Percentiles rank a stretch among this genome's conserved stretches.
Evolutionary conservation across 345 rosid species (phyloP).

Genomic region (Euphorbia tirucalli): DNA sequence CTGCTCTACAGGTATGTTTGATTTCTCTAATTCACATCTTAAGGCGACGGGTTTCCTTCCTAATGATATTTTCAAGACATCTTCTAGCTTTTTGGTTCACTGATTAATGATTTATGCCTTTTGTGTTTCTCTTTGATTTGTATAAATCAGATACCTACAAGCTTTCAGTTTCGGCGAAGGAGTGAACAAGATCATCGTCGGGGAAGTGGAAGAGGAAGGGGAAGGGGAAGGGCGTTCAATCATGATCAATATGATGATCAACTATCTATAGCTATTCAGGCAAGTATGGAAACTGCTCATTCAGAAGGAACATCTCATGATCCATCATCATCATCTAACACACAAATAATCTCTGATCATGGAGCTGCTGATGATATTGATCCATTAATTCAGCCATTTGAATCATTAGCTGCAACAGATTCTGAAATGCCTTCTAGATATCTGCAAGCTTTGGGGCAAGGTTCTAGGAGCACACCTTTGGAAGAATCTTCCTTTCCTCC

Average conservation of each 20-base stretch:
- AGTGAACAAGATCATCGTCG: constrained; percentile 66
- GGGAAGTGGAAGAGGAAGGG: constrained; percentile 58
- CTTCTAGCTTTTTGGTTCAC: background rate
- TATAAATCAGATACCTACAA: constrained; percentile 75
- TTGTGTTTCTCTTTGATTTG: background rate
- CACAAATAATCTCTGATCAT: constrained; percentile 39
- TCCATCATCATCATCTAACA: constrained; percentile 42
- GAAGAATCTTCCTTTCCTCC: constrained; percentile 91
- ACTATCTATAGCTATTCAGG: constrained; percentile 56
- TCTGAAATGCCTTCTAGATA: constrained; percentile 62
- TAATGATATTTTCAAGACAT: background rate
- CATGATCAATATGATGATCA: constrained; percentile 66
- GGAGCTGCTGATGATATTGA: constrained; percentile 44
- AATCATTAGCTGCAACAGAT: constrained; percentile 45
- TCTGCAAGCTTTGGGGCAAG: constrained; percentile 75
- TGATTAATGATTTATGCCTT: background rate
- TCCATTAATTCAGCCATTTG: constrained; percentile 61
- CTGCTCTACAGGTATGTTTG: constrained; percentile 77
- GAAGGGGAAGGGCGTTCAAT: constrained; percentile 63
- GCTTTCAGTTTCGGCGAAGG: constrained; percentile 65
- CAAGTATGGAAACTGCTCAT: constrained; percentile 46
- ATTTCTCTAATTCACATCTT: constrained; percentile 1
- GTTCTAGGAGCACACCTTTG: constrained; percentile 52
- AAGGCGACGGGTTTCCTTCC: background rate
- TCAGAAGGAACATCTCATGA: constrained; percentile 34